Conservation (phyloP, 495 filamentous ascomycete genomes). For the Bathelium albidoporum region DNA sequence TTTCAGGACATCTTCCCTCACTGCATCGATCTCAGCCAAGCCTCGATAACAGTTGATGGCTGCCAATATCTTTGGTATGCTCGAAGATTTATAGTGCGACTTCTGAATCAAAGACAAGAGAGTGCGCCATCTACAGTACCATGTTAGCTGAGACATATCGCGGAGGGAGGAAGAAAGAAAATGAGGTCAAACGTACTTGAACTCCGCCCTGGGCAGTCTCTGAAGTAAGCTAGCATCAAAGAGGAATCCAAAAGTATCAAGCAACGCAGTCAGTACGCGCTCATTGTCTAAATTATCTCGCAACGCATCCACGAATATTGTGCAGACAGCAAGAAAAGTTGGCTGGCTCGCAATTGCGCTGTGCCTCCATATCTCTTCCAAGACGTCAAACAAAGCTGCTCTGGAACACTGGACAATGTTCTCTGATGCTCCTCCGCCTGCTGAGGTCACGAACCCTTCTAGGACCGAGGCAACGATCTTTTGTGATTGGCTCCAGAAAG, state of each 20-base stretch:
- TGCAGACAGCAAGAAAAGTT: conserved; percentile 30
- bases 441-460: conserved; percentile 69
- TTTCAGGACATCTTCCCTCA: conserved; percentile 34
- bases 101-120: conserved; percentile 63
- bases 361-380: conserved; percentile 3
- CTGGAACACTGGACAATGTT: conserved; percentile 65
- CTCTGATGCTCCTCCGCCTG: conserved; percentile 69
- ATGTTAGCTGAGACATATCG: neutral
- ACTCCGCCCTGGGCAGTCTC: conserved; percentile 18
- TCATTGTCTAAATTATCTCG: conserved; percentile 46
- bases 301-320: conserved; percentile 37
- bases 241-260: conserved; percentile 68
- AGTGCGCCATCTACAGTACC: conserved; percentile 37
- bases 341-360: neutral
- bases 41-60: conserved; percentile 68
- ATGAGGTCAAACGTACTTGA: conserved; percentile 18
- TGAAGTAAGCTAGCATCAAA: conserved; percentile 46
- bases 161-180: conserved; percentile 1
- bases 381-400: conserved; percentile 47
- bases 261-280: conserved; percentile 56
- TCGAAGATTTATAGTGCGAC: conserved; percentile 69
- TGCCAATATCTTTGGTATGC: conserved; percentile 66
- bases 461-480: conserved; percentile 38
- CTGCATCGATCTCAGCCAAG: conserved; percentile 36
- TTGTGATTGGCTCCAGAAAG: neutral